phyloP scores from a whole-genome alignment of 83 land plant species.

The Larix sibirica region DNA sequence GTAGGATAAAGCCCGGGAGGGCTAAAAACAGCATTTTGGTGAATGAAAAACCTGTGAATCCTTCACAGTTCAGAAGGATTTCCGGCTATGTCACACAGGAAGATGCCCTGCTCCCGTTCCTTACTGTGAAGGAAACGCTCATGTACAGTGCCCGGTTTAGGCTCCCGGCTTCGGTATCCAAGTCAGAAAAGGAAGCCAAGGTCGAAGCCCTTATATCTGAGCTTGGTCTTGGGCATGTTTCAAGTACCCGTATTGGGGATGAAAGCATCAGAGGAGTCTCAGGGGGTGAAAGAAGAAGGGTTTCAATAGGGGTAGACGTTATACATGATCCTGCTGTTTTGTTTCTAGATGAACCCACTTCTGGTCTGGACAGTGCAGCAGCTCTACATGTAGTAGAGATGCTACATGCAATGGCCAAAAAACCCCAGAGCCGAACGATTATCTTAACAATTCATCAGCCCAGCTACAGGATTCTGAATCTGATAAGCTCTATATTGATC shows the following conservation, averaged over 20 bases:
- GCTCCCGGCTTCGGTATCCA: constrained; percentile 32
- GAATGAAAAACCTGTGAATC: constrained; percentile 38
- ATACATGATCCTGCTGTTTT: constrained; percentile 81
- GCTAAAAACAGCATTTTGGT: constrained; percentile 27
- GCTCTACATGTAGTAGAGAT: constrained; percentile 76
- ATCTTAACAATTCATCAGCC: constrained; percentile 90
- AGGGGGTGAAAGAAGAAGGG: constrained; percentile 90
- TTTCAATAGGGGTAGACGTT: constrained; percentile 88
- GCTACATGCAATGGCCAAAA: constrained; percentile 51
- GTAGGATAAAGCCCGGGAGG: constrained; percentile 24
- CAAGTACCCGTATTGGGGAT: constrained; percentile 74
- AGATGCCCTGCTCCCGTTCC: constrained; percentile 79
- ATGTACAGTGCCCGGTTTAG: constrained; percentile 74
- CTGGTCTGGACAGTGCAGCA: constrained; percentile 86
- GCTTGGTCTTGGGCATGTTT: constrained; percentile 70
- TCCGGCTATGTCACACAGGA: constrained; percentile 89
- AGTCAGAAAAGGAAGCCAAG: constrained; percentile 38
- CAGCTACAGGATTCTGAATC: constrained; percentile 69
- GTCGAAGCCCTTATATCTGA: constrained; percentile 69
- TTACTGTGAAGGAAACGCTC: constrained; percentile 88
- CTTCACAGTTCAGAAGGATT: constrained; percentile 47
- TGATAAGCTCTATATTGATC: constrained; percentile 56
- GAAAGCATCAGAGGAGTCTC: constrained; percentile 80
- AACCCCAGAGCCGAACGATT: constrained; percentile 32
- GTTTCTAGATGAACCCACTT: constrained; percentile 93